Evolutionary conservation across 2,329 filamentous ascomycete genomes (phyloP).

Genomic region (Uncinocarpus reesii): DNA sequence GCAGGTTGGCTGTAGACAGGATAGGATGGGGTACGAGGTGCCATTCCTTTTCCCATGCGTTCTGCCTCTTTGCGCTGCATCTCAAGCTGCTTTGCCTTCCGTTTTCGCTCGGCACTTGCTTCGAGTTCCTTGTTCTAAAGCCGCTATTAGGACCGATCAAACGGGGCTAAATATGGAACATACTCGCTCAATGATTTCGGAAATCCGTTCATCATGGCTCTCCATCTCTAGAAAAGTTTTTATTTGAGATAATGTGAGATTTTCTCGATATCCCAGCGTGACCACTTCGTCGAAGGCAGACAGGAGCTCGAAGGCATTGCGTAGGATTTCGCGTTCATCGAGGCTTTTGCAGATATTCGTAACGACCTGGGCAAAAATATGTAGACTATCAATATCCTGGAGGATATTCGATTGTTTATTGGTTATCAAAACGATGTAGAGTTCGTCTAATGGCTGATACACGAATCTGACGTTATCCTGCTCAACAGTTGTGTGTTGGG

Average conservation of each 20-base stretch:
- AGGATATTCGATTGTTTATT: slow-evolving; percentile 99
- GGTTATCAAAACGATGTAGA: slow-evolving; percentile 99
- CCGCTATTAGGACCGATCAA: slow-evolving; percentile 24
- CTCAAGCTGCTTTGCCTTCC: slow-evolving; percentile 96
- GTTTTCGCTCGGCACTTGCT: slow-evolving; percentile 94
- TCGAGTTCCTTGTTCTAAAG: slow-evolving; percentile 92
- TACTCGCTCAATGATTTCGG: slow-evolving; percentile 92
- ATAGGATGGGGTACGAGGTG: slow-evolving; percentile 69
- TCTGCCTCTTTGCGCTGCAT: slow-evolving; percentile 96
- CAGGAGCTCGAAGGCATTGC: slow-evolving; percentile 90
- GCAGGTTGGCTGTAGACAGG: slow-evolving; percentile 77
- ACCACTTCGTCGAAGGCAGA: slow-evolving; percentile 97
- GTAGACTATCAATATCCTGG: slow-evolving; percentile 96
- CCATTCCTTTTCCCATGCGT: slow-evolving; percentile 56
- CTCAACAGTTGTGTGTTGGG: slow-evolving; percentile 95
- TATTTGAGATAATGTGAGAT: slow-evolving; percentile 91
- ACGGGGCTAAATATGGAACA: slow-evolving; percentile 22
- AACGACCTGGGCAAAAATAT: slow-evolving; percentile 95
- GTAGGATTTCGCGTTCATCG: slow-evolving; percentile 88
- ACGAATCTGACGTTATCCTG: slow-evolving; percentile 99
- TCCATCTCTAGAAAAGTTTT: slow-evolving; percentile 99
- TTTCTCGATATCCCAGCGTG: slow-evolving; percentile 89
- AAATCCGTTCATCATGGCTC: slow-evolving; percentile 95
- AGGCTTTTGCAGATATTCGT: slow-evolving; percentile 91
- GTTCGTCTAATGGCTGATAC: slow-evolving; percentile 95